Percentiles rank a stretch among this genome's conserved stretches.
These are phyloP conservation scores for Dictyostelium brefeldianum DNA, from an alignment of 78 protist species.

Conservation along the genomic window DNA sequence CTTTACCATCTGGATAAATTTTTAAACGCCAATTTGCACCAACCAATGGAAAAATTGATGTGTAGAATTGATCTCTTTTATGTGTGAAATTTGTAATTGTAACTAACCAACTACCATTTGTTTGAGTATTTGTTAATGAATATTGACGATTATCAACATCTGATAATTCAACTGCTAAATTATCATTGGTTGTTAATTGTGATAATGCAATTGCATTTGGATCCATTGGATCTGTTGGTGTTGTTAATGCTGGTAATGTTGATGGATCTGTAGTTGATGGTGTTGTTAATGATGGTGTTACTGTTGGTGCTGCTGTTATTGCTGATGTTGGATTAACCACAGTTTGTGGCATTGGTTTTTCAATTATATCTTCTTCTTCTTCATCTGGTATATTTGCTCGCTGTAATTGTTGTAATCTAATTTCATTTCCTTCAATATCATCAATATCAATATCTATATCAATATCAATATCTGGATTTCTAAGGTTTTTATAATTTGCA, in stretches of 20 bases:
- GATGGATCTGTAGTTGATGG: not conserved
- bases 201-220: not conserved
- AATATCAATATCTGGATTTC: not conserved
- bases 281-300: not conserved
- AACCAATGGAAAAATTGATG: conserved; percentile 8
- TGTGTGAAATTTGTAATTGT: not conserved
- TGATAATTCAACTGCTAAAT: not conserved
- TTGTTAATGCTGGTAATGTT: not conserved
- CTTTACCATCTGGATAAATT: conserved; percentile 19
- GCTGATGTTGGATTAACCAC: not conserved
- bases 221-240: not conserved
- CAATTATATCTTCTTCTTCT: not conserved
- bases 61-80: conserved; percentile 10
- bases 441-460: conserved; percentile 5
- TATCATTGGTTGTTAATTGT: not conserved
- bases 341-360: conserved; percentile 7
- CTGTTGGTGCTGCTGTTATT: not conserved
- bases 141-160: conserved; percentile 8
- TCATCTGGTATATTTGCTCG: not conserved
- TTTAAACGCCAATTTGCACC: conserved; percentile 24
- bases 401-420: not conserved
- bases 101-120: not conserved
- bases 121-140: not conserved
- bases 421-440: conserved; percentile 13
- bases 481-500: conserved; percentile 2